phyloP scores from a whole-genome alignment of 2,329 filamentous ascomycete species.

The Paecilomyces fulvus region DNA sequence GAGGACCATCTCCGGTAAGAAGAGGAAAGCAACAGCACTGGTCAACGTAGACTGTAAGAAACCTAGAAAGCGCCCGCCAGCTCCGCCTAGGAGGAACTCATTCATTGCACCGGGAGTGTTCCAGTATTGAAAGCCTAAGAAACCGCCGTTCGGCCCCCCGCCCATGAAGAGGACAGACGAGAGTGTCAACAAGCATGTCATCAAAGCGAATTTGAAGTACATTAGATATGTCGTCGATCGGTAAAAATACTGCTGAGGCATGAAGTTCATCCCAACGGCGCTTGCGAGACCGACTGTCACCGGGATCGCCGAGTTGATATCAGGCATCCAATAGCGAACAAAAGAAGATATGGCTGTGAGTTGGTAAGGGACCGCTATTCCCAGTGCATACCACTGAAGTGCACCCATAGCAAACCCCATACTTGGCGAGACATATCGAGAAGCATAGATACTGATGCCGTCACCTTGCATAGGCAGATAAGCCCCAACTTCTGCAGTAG shows the following conservation, averaged over 20 bases:
- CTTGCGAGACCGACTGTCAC: conserved; percentile 53
- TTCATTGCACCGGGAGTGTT: conserved; percentile 42
- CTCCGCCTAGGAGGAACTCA: conserved; percentile 37
- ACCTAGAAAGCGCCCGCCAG: conserved; percentile 44
- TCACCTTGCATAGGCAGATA: conserved; percentile 38
- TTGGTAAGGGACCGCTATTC: conserved; percentile 47
- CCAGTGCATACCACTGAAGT: conserved; percentile 40
- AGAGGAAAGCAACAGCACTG: conserved; percentile 47
- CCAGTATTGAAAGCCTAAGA: conserved; percentile 47
- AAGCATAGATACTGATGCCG: conserved; percentile 37
- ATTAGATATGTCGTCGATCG: conserved; percentile 49
- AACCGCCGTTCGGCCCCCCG: conserved; percentile 44
- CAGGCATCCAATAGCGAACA: conserved; percentile 52
- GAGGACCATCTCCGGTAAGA: conserved; percentile 48
- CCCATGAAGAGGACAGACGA: conserved; percentile 50
- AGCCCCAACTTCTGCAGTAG: conserved; percentile 33
- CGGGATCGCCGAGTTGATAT: conserved; percentile 39
- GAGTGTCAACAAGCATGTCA: conserved; percentile 44
- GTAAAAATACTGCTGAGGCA: conserved; percentile 44
- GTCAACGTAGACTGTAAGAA: conserved; percentile 44
- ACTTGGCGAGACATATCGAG: conserved; percentile 35
- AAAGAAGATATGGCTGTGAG: conserved; percentile 59
- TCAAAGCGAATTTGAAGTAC: conserved; percentile 43
- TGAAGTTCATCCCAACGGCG: conserved; percentile 43
- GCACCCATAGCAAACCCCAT: conserved; percentile 37